Evolutionary conservation across 805 yeast genomes (phyloP), one percentile per base, ranked within the genome.

Genomic region (Spencermartinsiella europaea): DNA sequence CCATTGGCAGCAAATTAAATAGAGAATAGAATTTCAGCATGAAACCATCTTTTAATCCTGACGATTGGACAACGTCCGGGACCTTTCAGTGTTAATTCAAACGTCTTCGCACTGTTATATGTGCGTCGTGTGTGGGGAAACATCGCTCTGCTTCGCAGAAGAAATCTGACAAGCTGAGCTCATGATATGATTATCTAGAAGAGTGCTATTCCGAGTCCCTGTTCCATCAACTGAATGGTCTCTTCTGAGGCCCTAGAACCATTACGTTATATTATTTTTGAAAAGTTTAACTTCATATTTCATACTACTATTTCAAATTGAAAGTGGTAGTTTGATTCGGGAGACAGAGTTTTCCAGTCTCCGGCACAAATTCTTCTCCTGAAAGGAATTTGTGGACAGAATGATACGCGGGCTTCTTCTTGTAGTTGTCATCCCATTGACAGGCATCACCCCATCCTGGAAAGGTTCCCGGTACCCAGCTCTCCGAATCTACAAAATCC

Each of bases 391-490:
- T 12, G 10, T 25, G 7, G 10, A 25, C 46, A 5, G 47, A 21
- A 17, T 40, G 15, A 15, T 38, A 42, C 10, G 46, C 19, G 15
- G 45, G 45, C 45, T 42, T 42, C 21, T 27, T 8, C 5, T 40
- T 42, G 20, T 7, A 22, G 12, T 42, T 14, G 16, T 15, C 41
- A 22, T 39, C 47, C 40, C 41, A 42, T 38, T 35, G 41, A 38
- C 41, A 34, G 15, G 37, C 44, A 8, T 21, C 36, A 5, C 44
- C 44, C 8, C 28, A 34, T 5, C 44, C 44, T 15, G 44, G 20
- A 19, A 40, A 40, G 16, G 44, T 40, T 15, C 37, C 25, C 4
- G 44, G 44, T 8, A 40, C 37, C 44, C 44, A 40, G 31, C 31
- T 25, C 7, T 7, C 7, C 7, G 31, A 7, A 25, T 25, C 31